These are phyloP conservation scores for Saccharomycopsis synnaedendra DNA, from an alignment of 805 yeast species.

Conservation along the genomic window DNA sequence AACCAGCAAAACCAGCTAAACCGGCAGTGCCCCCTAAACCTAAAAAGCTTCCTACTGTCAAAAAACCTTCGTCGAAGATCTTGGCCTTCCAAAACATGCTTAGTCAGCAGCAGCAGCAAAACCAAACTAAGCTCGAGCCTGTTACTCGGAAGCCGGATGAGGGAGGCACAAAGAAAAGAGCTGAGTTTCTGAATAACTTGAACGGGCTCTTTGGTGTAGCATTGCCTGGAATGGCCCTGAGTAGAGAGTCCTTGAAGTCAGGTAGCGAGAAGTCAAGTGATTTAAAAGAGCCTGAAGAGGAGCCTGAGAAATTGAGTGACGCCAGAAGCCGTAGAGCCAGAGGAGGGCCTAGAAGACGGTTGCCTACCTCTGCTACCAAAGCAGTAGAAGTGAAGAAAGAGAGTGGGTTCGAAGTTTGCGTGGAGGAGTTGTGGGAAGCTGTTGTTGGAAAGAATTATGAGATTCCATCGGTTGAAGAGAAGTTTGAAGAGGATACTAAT, in stretches of 20 bases:
- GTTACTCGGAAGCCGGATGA: neutral
- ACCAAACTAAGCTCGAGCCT: conserved; percentile 16
- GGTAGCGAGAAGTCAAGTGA: conserved; percentile 4
- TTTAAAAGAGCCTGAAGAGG: conserved; percentile 3
- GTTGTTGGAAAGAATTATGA: neutral
- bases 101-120: conserved; percentile 36
- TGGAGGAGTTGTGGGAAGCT: conserved; percentile 13
- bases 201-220: conserved; percentile 43
- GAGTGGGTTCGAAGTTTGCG: conserved; percentile 1
- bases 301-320: conserved; percentile 22
- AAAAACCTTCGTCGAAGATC: conserved; percentile 65
- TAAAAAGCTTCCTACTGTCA: conserved; percentile 48
- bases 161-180: conserved; percentile 19
- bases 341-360: conserved; percentile 27
- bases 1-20: too few species aligned
- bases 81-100: conserved; percentile 78
- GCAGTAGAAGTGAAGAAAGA: conserved; percentile 8
- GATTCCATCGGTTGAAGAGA: neutral
- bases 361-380: conserved; percentile 11
- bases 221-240: conserved; percentile 34
- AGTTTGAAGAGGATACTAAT: too few species aligned
- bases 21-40: conserved; percentile 5
- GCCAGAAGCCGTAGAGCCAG: conserved; percentile 42
- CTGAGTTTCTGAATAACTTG: conserved; percentile 45
- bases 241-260: conserved; percentile 16